Percentiles rank a stretch among this genome's conserved stretches.
These are phyloP conservation scores for Yamadazyma atlantica DNA, from an alignment of 1,139 yeast genomes.

Conservation along the genomic window DNA sequence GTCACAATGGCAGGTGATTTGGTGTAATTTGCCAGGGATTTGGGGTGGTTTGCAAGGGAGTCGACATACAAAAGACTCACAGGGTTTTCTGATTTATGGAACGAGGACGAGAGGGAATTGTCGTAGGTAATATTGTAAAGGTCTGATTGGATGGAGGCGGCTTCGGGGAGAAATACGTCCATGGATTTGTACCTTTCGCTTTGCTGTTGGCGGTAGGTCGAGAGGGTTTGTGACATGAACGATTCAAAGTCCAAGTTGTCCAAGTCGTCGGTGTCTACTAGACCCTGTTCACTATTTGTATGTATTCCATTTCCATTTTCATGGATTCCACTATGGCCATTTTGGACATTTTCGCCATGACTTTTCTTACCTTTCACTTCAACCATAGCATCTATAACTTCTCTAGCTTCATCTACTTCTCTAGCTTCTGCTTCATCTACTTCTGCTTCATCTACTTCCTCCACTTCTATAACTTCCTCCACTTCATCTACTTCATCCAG, in stretches of 20 bases:
- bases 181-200: constrained; percentile 16
- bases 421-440: too few species aligned
- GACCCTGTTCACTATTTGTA: too few species aligned
- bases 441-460: too few species aligned
- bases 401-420: background rate
- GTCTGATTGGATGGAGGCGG: too few species aligned
- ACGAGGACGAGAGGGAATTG: constrained; percentile 13
- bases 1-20: constrained; percentile 43
- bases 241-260: constrained; percentile 31
- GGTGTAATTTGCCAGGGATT: background rate
- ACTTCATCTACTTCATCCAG: too few species aligned
- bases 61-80: constrained; percentile 19
- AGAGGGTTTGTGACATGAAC: constrained; percentile 35
- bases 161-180: constrained; percentile 15
- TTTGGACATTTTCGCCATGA: too few species aligned
- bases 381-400: background rate
- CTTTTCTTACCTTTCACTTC: background rate
- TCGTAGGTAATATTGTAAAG: constrained; percentile 12
- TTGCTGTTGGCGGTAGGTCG: constrained; percentile 33
- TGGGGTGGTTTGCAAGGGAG: constrained; percentile 4
- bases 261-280: constrained; percentile 15
- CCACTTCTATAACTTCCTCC: too few species aligned
- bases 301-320: too few species aligned
- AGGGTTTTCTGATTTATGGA: constrained; percentile 21
- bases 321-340: too few species aligned